Evolutionary conservation across 2,329 filamentous ascomycete species (phyloP).

Genomic region (Lasiodiplodia sp.): DNA sequence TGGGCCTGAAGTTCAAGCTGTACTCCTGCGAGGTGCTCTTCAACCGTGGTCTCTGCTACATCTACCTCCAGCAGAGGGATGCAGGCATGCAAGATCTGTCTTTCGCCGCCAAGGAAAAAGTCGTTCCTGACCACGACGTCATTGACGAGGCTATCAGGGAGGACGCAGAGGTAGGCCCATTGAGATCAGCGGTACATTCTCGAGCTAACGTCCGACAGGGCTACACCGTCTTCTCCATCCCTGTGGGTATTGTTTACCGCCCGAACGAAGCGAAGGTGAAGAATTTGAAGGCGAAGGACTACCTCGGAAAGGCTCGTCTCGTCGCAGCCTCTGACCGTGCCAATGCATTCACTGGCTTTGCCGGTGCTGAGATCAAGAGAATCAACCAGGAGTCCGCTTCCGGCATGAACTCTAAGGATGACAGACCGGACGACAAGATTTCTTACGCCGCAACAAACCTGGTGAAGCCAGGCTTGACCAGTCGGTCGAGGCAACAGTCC

Average conservation of each 20-base stretch:
- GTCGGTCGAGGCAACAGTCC: conserved; percentile 79
- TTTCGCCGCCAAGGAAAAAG: conserved; percentile 94
- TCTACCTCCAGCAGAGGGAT: conserved; percentile 92
- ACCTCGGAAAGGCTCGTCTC: conserved; percentile 92
- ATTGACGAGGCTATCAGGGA: conserved; percentile 97
- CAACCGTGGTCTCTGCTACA: conserved; percentile 96
- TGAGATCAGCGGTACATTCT: neutral
- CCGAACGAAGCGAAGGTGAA: conserved; percentile 98
- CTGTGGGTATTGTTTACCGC: conserved; percentile 91
- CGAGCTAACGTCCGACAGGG: conserved; percentile 64
- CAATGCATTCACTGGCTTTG: conserved; percentile 83
- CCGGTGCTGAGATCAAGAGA: conserved; percentile 80
- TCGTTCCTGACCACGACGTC: conserved; percentile 94
- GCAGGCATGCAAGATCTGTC: conserved; percentile 88
- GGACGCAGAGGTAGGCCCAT: conserved; percentile 76
- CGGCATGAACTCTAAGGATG: conserved; percentile 68
- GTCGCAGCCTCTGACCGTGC: conserved; percentile 84
- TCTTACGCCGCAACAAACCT: conserved; percentile 94
- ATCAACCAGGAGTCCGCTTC: conserved; percentile 49
- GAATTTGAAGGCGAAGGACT: conserved; percentile 97
- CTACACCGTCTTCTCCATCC: conserved; percentile 98
- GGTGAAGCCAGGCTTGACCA: conserved; percentile 83
- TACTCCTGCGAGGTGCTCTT: conserved; percentile 98
- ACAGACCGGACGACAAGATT: conserved; percentile 81
- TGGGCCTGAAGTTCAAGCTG: conserved; percentile 93